These are phyloP conservation scores for Cryptococcus jaspeensis DNA, from an alignment of 1,284 basidiomycete genomes.

Conservation along the genomic window DNA sequence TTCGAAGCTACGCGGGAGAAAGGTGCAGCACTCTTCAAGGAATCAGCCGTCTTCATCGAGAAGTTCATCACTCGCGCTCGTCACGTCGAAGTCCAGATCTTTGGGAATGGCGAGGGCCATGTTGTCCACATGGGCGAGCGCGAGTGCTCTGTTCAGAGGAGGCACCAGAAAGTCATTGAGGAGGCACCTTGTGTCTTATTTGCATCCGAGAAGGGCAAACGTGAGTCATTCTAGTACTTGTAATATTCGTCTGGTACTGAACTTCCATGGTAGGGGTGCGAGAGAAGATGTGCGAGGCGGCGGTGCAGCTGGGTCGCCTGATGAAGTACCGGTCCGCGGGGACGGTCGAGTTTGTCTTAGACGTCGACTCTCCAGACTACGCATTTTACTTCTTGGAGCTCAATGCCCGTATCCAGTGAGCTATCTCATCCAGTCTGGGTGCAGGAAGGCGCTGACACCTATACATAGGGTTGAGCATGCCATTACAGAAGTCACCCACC, in stretches of 20 bases:
- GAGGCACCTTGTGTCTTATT: constrained; percentile 59
- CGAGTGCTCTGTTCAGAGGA: constrained; percentile 68
- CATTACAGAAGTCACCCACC: constrained; percentile 61
- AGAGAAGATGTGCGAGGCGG: constrained; percentile 58
- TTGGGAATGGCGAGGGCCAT: constrained; percentile 60
- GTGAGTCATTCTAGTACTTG: not conserved
- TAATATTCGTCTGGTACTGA: not conserved
- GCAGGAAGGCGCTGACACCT: not conserved
- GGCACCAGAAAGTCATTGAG: constrained; percentile 73
- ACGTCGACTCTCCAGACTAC: constrained; percentile 52
- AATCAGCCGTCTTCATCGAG: constrained; percentile 62
- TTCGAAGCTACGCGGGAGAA: constrained; percentile 28
- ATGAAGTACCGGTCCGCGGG: constrained; percentile 64
- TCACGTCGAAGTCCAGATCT: constrained; percentile 69
- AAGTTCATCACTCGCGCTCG: constrained; percentile 55
- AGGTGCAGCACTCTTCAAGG: constrained; percentile 56
- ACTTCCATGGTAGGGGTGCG: constrained; percentile 37
- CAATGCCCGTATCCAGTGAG: constrained; percentile 66
- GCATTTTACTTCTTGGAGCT: constrained; percentile 69
- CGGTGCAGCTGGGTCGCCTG: constrained; percentile 56
- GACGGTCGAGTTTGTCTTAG: constrained; percentile 68
- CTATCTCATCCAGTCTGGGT: not conserved
- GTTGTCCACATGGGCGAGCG: constrained; percentile 66
- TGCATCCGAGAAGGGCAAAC: constrained; percentile 40
- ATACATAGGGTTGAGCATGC: constrained; percentile 61